Evolutionary conservation across 2,329 filamentous ascomycete species (phyloP).

Genomic region (Microascus cirrosus): DNA sequence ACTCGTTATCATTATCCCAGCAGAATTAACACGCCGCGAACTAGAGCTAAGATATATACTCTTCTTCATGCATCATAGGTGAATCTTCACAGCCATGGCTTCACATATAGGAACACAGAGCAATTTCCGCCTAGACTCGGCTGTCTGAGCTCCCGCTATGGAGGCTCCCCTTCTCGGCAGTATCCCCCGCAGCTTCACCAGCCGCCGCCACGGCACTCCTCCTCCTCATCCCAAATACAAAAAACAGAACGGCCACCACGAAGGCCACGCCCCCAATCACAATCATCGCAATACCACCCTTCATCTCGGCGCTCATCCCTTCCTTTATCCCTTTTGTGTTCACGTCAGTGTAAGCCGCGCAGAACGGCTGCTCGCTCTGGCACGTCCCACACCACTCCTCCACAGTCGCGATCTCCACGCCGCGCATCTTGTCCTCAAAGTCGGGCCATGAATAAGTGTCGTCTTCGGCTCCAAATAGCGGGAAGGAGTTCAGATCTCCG

Average conservation of each 20-base stretch:
- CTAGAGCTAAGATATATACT: too few relatives aligned
- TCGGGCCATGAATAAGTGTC: constrained; percentile 15
- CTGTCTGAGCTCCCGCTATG: background rate
- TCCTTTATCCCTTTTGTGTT: constrained; percentile 5
- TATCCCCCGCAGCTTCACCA: background rate
- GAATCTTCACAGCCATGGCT: too few relatives aligned
- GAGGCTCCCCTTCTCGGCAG: constrained; percentile 1
- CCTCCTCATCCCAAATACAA: constrained; percentile 13
- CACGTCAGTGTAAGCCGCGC: constrained; percentile 16
- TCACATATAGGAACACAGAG: too few relatives aligned
- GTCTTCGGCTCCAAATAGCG: constrained; percentile 17
- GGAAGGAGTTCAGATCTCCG: constrained; percentile 15
- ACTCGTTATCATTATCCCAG: too few relatives aligned
- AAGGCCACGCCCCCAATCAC: constrained; percentile 16
- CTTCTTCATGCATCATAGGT: too few relatives aligned
- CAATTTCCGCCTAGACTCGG: background rate
- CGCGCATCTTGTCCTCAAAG: constrained; percentile 16
- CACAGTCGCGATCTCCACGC: constrained; percentile 16
- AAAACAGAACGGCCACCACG: constrained; percentile 8
- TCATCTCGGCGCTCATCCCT: constrained; percentile 19
- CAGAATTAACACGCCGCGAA: too few relatives aligned
- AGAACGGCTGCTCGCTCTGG: constrained; percentile 15
- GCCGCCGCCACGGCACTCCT: background rate
- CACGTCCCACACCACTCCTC: constrained; percentile 19
- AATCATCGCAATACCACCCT: constrained; percentile 20